Evolutionary conservation across 1,284 basidiomycete species (phyloP).

Genomic region (Cryptococcus hybrid): DNA sequence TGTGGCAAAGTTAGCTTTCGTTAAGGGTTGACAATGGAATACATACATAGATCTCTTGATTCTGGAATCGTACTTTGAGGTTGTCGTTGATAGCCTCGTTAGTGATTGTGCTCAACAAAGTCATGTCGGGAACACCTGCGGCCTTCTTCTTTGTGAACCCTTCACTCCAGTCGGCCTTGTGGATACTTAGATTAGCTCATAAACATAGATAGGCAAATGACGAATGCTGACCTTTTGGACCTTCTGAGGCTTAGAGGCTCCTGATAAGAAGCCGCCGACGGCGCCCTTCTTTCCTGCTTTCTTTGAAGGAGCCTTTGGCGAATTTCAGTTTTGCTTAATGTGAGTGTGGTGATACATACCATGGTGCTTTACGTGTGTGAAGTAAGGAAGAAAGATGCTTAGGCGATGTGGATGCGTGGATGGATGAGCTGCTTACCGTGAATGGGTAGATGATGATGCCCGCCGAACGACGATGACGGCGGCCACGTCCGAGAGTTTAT

Average conservation of each 20-base stretch:
- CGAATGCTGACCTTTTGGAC: slow-evolving; percentile 17
- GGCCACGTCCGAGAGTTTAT: not conserved
- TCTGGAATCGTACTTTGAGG: slow-evolving; percentile 92
- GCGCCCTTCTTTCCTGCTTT: slow-evolving; percentile 83
- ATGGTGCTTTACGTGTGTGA: not conserved
- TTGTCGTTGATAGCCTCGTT: slow-evolving; percentile 99
- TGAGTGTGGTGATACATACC: not conserved
- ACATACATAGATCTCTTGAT: slow-evolving; percentile 83
- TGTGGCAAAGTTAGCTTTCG: not conserved
- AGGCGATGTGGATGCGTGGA: not conserved
- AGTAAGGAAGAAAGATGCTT: not conserved
- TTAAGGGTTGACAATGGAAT: not conserved
- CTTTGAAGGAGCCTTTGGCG: slow-evolving; percentile 75
- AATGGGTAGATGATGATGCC: too few relatives aligned
- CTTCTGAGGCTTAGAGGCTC: slow-evolving; percentile 61
- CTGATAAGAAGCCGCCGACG: slow-evolving; percentile 64
- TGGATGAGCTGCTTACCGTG: too few relatives aligned
- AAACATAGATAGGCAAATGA: not conserved
- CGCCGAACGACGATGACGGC: too few relatives aligned
- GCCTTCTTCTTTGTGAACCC: slow-evolving; percentile 98
- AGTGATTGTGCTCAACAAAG: slow-evolving; percentile 91
- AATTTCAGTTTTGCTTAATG: not conserved
- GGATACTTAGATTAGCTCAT: not conserved
- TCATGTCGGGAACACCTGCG: slow-evolving; percentile 99
- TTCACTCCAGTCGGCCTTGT: slow-evolving; percentile 94